Evolutionary conservation across 331 rosid genomes (phyloP).

Genomic region (Saraca asoca): DNA sequence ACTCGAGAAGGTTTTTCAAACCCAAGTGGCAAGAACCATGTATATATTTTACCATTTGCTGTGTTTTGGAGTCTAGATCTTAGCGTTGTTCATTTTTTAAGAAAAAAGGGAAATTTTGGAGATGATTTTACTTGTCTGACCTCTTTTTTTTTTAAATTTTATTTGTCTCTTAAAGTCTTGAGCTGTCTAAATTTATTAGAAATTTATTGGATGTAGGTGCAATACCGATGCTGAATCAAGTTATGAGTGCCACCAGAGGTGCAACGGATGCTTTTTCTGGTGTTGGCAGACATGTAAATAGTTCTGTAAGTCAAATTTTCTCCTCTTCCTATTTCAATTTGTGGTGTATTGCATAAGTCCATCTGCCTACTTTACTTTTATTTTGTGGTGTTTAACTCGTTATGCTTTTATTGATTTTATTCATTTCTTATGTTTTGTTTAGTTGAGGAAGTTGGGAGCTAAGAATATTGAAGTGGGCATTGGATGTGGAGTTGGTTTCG

Average conservation of each 20-base stretch:
- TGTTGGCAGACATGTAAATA: slow-evolving; percentile 71
- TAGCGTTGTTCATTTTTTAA: not conserved
- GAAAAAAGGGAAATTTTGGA: not conserved
- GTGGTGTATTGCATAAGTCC: not conserved
- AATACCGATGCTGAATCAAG: slow-evolving; percentile 78
- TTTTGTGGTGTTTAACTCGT: not conserved
- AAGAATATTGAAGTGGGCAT: slow-evolving; percentile 77
- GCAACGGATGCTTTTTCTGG: slow-evolving; percentile 96
- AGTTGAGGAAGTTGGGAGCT: slow-evolving; percentile 90
- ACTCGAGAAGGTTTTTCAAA: slow-evolving; percentile 46
- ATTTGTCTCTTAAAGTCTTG: not conserved
- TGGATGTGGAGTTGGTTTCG: slow-evolving; percentile 97
- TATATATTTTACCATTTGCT: slow-evolving; percentile 28
- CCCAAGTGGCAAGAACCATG: slow-evolving; percentile 37
- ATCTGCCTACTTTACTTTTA: not conserved
- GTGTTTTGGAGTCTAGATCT: not conserved
- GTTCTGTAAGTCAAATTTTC: slow-evolving; percentile 57
- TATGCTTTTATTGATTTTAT: not conserved
- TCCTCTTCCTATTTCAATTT: not conserved
- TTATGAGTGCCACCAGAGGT: slow-evolving; percentile 95
- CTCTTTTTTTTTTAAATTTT: too few species aligned
- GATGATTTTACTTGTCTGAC: not conserved
- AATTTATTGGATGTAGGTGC: slow-evolving; percentile 53
- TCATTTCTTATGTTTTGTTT: slow-evolving; percentile 26
- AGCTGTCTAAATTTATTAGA: not conserved